Evolutionary conservation across 768 basidiomycete species (phyloP).

Genomic region (Pulveroboletus frians): DNA sequence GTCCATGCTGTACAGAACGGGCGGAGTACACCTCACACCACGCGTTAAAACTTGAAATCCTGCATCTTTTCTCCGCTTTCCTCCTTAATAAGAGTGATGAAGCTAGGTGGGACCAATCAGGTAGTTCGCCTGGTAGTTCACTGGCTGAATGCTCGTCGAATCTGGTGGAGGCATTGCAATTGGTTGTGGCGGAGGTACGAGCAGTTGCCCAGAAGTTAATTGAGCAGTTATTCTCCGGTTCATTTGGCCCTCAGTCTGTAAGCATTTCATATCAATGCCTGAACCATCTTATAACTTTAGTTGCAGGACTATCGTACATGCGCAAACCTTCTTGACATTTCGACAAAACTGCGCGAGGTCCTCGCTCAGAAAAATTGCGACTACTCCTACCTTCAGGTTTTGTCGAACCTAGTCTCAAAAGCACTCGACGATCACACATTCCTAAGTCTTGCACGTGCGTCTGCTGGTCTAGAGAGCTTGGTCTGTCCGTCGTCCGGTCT

Average conservation of each 20-base stretch:
- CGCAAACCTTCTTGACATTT: conserved; percentile 34
- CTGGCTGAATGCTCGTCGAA: conserved; percentile 7
- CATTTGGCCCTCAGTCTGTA: conserved; percentile 17
- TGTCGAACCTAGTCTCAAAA: conserved; percentile 50
- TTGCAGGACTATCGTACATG: conserved; percentile 34
- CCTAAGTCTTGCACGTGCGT: conserved; percentile 27
- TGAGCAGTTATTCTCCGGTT: conserved; percentile 16
- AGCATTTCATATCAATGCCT: conserved; percentile 6
- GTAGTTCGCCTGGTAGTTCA: neutral
- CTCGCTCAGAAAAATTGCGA: conserved; percentile 43
- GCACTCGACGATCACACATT: conserved; percentile 36
- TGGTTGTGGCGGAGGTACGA: conserved; percentile 19
- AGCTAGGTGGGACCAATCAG: neutral
- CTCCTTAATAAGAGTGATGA: conserved; percentile 34
- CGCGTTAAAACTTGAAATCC: conserved; percentile 35
- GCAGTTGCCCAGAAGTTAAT: conserved; percentile 15
- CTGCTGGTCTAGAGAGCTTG: conserved; percentile 39
- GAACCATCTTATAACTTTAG: neutral
- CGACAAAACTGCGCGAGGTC: conserved; percentile 41
- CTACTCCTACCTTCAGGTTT: conserved; percentile 60
- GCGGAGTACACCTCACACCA: conserved; percentile 27
- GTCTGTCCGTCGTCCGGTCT: conserved; percentile 65
- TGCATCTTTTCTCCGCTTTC: conserved; percentile 39
- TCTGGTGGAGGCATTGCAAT: conserved; percentile 19
- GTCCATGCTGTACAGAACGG: conserved; percentile 24